phyloP scores from a whole-genome alignment of 495 filamentous ascomycete genomes.

The Penicillium canariense region DNA sequence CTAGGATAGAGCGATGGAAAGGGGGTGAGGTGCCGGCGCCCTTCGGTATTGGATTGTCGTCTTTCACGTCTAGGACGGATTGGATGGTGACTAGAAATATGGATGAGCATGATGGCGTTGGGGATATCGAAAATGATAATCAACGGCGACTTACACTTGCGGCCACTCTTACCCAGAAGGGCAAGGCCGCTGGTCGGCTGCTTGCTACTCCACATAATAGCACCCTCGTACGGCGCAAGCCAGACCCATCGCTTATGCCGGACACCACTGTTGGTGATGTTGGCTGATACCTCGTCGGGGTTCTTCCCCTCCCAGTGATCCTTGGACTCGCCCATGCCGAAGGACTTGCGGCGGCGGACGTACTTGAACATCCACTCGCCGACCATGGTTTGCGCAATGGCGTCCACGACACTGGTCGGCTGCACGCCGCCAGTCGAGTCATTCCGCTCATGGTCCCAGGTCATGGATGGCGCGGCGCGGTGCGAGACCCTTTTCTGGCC shows the following conservation, averaged over 20 bases:
- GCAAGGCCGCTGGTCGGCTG: conserved; percentile 86
- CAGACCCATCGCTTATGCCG: conserved; percentile 98
- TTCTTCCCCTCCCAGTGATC: conserved; percentile 56
- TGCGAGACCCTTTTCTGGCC: conserved; percentile 21
- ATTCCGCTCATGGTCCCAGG: conserved; percentile 31
- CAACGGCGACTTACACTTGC: conserved; percentile 71
- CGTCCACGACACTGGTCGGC: conserved; percentile 86
- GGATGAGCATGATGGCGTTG: conserved; percentile 16
- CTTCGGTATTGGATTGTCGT: conserved; percentile 86
- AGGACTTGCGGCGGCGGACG: conserved; percentile 86
- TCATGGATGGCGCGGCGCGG: conserved; percentile 21
- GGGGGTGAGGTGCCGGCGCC: conserved; percentile 51
- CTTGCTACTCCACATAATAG: conserved; percentile 98
- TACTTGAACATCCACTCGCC: conserved; percentile 99
- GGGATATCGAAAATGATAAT: not conserved
- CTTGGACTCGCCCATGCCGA: conserved; percentile 66
- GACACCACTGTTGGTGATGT: conserved; percentile 55
- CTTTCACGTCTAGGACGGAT: conserved; percentile 94
- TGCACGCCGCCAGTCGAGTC: conserved; percentile 63
- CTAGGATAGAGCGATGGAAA: conserved; percentile 93
- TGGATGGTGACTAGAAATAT: conserved; percentile 74
- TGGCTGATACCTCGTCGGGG: conserved; percentile 51
- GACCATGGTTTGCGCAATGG: conserved; percentile 97
- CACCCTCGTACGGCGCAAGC: conserved; percentile 92
- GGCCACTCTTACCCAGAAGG: conserved; percentile 89